Percentiles rank a stretch among this genome's conserved stretches.
These are phyloP conservation scores for Colletotrichum somersetense DNA, from an alignment of 2,329 filamentous ascomycete species.

Conservation along the genomic window DNA sequence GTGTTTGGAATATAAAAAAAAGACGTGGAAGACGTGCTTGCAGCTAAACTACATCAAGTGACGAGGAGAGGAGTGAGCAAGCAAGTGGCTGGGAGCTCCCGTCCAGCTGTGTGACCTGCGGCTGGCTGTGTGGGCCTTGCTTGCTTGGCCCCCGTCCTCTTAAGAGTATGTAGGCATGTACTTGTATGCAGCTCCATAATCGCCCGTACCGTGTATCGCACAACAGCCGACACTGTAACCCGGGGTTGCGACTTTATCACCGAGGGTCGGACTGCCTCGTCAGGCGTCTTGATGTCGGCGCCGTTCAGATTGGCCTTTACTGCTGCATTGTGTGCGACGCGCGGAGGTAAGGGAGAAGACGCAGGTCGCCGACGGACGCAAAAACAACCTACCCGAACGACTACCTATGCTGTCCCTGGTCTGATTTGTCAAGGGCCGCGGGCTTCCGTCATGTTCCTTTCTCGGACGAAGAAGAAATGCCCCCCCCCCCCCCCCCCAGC, in stretches of 20 bases:
- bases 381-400: not conserved
- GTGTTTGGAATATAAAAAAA: not conserved
- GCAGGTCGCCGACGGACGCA: not conserved
- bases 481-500: not conserved
- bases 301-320: not conserved
- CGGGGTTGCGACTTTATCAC: slow-evolving; percentile 27
- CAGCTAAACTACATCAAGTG: not conserved
- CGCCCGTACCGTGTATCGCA: slow-evolving; percentile 32
- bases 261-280: not conserved
- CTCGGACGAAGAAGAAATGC: not conserved
- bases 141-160: not conserved
- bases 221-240: slow-evolving; percentile 26
- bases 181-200: slow-evolving; percentile 8
- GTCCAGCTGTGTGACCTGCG: slow-evolving; percentile 4
- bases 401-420: not conserved
- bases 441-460: not conserved
- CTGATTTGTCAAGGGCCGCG: not conserved
- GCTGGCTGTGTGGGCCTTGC: not conserved
- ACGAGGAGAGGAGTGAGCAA: not conserved
- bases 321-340: not conserved
- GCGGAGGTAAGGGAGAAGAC: slow-evolving; percentile 1
- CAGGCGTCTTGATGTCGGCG: not conserved
- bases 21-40: slow-evolving; percentile 1
- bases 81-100: not conserved
- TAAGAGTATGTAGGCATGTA: not conserved